Conservation (phyloP, 208 protist genomes). For the Trichomonas tenax region DNA sequence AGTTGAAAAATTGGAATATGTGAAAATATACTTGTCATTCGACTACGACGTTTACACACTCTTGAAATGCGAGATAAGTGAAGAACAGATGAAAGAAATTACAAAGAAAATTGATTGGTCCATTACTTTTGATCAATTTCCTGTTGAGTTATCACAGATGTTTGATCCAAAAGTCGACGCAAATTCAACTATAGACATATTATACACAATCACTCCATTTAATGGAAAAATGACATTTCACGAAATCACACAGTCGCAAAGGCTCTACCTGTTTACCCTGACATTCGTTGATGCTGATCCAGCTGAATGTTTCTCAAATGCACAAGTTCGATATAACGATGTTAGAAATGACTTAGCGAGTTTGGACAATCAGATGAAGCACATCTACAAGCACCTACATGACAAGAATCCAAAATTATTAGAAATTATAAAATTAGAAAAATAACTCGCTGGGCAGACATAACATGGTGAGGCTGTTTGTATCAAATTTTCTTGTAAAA, state of each 20-base stretch:
- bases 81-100: neutral
- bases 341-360: neutral
- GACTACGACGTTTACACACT: neutral
- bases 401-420: neutral
- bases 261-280: neutral
- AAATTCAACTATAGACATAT: neutral
- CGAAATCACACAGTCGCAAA: neutral
- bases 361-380: neutral
- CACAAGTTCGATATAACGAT: neutral
- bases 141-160: neutral
- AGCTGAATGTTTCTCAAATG: neutral
- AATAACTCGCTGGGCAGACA: too few relatives aligned
- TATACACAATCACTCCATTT: neutral
- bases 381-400: neutral
- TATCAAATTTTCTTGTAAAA: too few relatives aligned
- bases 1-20: neutral
- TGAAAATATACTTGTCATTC: neutral
- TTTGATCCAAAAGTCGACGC: neutral
- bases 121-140: neutral
- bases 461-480: too few relatives aligned
- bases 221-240: neutral
- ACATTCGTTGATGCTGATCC: neutral
- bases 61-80: neutral
- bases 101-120: neutral
- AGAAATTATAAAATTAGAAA: neutral